Base-by-base conservation (phyloP, 371 early-diverging fungal species). In the Homolaphlyctis polyrhiza region DNA sequence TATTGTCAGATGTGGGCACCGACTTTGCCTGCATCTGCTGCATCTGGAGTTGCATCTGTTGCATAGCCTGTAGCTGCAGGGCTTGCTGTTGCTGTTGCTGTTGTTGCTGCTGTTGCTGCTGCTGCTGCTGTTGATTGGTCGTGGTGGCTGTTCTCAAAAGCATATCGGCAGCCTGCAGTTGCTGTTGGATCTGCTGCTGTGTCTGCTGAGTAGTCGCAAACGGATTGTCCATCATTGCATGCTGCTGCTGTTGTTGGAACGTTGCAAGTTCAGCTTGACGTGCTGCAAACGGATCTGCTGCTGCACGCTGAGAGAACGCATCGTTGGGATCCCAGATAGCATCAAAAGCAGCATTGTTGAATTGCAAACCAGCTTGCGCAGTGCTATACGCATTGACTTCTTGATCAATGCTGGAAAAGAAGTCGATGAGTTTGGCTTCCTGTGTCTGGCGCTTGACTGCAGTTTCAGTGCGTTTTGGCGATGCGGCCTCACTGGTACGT, bases 401-500 rank as follows among this genome's bases (percentile, higher is more conserved):
- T 25, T 66, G 64, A 50, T 79, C 76, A 23, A 76, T 35, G 29
- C 73, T 72, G 23, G 72, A 60, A 60, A 79, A 79, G 55, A 79
- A 76, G 68, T 79, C 79, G 29, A 79, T 70, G 27, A 65, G 39
- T 5, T 65, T 69, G 4, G 50, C 69, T 21, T 66, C 66, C 27
- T 58, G 48, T 35, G 21, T 30, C 5, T 58, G 48, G n/a, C 13
- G 66, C 18, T 18, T 8, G 11, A 39, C 39, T 18, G 39, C 11
- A 39, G 39, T 39, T 18, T 39, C 39, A 18, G 39, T 39, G 39
- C 39, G 39, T 18, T 39, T 39, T 8, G 39, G 39, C 39, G n/a
- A n/a, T n/a, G n/a, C n/a, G n/a, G n/a, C n/a, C n/a, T n/a, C n/a
- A n/a, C n/a, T n/a, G n/a, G n/a, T n/a, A n/a, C n/a, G n/a, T n/a